Evolutionary conservation across 495 filamentous ascomycete genomes (phyloP).

Genomic region (Stereocaulon alpinum): DNA sequence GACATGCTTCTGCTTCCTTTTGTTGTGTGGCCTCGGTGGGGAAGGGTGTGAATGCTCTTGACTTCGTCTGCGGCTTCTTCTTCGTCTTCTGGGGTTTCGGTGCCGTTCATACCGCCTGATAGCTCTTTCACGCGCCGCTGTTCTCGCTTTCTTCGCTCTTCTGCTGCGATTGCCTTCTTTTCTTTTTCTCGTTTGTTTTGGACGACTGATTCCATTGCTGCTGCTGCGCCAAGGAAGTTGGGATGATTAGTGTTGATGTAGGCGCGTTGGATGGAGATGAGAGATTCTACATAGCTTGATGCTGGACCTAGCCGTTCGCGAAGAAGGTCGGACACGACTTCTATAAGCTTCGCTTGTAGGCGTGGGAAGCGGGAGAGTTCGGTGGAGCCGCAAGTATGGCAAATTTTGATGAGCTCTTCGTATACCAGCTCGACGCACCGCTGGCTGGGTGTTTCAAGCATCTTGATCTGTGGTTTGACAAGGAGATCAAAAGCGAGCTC

Average conservation of each 20-base stretch:
- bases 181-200: slow-evolving; percentile 89
- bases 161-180: slow-evolving; percentile 62
- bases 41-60: slow-evolving; percentile 40
- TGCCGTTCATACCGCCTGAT: slow-evolving; percentile 59
- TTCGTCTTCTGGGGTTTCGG: slow-evolving; percentile 55
- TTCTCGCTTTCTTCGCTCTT: slow-evolving; percentile 77
- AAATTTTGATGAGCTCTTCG: slow-evolving; percentile 98
- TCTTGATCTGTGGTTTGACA: slow-evolving; percentile 96
- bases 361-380: slow-evolving; percentile 87
- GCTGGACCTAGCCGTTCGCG: slow-evolving; percentile 84
- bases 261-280: slow-evolving; percentile 93
- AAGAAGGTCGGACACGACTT: slow-evolving; percentile 93
- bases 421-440: slow-evolving; percentile 97
- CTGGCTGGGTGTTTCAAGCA: slow-evolving; percentile 91
- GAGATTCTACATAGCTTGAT: slow-evolving; percentile 83
- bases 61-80: slow-evolving; percentile 48
- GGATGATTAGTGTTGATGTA: slow-evolving; percentile 99
- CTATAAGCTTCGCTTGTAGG: slow-evolving; percentile 92
- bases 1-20: slow-evolving; percentile 69
- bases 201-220: slow-evolving; percentile 96
- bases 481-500: slow-evolving; percentile 96
- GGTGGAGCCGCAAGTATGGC: slow-evolving; percentile 93
- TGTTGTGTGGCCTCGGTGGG: slow-evolving; percentile 46
- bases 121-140: slow-evolving; percentile 71
- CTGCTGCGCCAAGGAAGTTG: slow-evolving; percentile 93